phyloP scores from a whole-genome alignment of 306 rosid species.

The Malus sieversii region DNA sequence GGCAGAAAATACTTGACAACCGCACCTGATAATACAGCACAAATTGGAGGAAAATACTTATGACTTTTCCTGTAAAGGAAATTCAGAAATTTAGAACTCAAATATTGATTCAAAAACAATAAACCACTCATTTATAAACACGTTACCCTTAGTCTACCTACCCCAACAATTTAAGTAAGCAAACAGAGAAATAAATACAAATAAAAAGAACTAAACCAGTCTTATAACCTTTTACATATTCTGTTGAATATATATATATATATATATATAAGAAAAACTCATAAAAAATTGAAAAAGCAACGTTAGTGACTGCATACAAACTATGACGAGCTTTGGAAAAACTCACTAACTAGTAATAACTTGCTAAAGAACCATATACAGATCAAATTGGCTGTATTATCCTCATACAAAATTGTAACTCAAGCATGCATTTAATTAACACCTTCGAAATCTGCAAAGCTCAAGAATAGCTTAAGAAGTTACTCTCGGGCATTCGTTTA shows the following conservation, averaged over 20 bases:
- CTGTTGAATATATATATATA: background rate
- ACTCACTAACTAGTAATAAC: background rate
- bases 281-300: background rate
- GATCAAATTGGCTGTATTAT: background rate
- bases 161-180: background rate
- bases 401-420: background rate
- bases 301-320: background rate
- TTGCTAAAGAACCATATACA: background rate
- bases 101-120: background rate
- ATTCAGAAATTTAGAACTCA: background rate
- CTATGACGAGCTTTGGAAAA: background rate
- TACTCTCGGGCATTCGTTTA: no score
- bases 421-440: background rate
- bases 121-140: background rate
- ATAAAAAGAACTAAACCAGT: background rate
- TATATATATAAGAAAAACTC: background rate
- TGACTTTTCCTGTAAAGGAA: conserved; percentile 32
- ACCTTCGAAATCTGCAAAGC: background rate
- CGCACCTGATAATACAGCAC: conserved; percentile 47
- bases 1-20: conserved; percentile 3
- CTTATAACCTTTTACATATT: background rate
- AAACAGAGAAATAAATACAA: background rate
- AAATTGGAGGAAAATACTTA: conserved; percentile 26
- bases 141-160: background rate
- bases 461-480: background rate